Base-by-base conservation (phyloP, 805 yeast species). In the Blastobotrys peoriensis region DNA sequence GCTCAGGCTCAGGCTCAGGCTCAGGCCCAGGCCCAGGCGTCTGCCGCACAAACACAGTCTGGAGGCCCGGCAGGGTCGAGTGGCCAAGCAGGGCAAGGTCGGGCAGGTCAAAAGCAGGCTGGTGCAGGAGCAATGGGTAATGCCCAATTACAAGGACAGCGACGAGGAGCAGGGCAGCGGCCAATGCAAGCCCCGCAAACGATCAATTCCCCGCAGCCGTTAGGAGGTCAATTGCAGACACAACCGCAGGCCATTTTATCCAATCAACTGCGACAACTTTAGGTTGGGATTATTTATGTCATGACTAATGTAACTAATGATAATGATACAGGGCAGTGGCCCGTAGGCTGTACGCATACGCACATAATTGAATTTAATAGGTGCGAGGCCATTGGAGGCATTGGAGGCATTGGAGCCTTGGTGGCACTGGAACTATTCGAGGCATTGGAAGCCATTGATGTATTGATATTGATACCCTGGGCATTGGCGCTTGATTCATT, bases 1-100 rank as follows among this genome's bases (percentile, higher is more conserved):
- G 53, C 45, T 20, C 52, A 34, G 33, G 50, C 46, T 2, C 51
- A 34, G 19, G 47, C 40, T 3, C 51, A 43, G 23, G 51, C 40
- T 9, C 52, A 40, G 37, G 46, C 38, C 17, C 44, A 52, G 44
- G 10, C 49, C 43, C 33, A 48, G 41, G 41, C n/a, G 33, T 37
- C 37, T 35, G 30, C n/a, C 10, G 15, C 38, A 22, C 3, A 16
- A 19, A n/a, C 10, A 34, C 37, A 18, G 37, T 15, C n/a, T n/a
- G 17, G 19, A 17, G 10, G 37, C 20, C 4, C 20, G n/a, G n/a
- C n/a, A n/a, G 25, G 15, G 41, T 23, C 18, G 18, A 36, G 22
- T n/a, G 15, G 21, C 15, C 38, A 36, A 20, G 22, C 21, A 36
- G 30, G 30, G 10, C 30, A 25, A 25, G 13, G 8, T 8, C 30